Base-by-base conservation (phyloP, 1,284 basidiomycete genomes). In the Neonothopanus nambi region DNA sequence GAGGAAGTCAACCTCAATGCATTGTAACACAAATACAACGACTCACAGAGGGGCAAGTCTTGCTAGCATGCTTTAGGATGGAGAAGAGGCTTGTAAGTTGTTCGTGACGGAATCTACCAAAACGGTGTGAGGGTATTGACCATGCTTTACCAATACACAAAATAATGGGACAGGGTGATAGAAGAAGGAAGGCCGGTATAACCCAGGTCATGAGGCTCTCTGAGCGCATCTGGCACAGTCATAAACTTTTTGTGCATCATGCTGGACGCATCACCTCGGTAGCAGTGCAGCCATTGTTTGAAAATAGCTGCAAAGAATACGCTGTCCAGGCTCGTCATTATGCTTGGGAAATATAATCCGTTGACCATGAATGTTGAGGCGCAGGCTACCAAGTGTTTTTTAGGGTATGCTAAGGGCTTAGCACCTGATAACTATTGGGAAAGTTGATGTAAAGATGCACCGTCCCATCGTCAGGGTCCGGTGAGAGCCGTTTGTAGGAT, bases 201-300 rank as follows among this genome's bases (percentile, higher is more conserved):
- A 55, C 52, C 66, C 67, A 67, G n/a, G 50, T 48, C 18, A 48
- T 44, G 8, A 67, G 55, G 18, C 64, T 65, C 15, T 65, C 61
- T 42, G 59, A 61, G 1, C 65, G 59, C 45, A 65, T 57, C 41
- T 67, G 66, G 21, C 66, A 51, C 4, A 66, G 33, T 39, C 44
- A 39, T 18, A 58, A 36, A n/a, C 46, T 30, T 26, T 56, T 56
- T 36, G 3, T 45, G 54, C 7, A 47, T 56, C 12, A 42, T 12
- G 36, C 38, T 28, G 3, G 52, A 24, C 2, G 56, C 48, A 17
- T 54, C 57, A 8, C 57, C 43, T 9, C 54, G 57, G 45, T 62
- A 61, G 47, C 60, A 57, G 11, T 57, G 57, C 15, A 64, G 41
- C 63, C 63, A 64, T 48, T 64, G 63, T 36, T 57, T 60, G 54